Evolutionary conservation across 2,329 filamentous ascomycete genomes (phyloP), one percentile per base, ranked within the genome.

Genomic region (Microsporum audouinii): DNA sequence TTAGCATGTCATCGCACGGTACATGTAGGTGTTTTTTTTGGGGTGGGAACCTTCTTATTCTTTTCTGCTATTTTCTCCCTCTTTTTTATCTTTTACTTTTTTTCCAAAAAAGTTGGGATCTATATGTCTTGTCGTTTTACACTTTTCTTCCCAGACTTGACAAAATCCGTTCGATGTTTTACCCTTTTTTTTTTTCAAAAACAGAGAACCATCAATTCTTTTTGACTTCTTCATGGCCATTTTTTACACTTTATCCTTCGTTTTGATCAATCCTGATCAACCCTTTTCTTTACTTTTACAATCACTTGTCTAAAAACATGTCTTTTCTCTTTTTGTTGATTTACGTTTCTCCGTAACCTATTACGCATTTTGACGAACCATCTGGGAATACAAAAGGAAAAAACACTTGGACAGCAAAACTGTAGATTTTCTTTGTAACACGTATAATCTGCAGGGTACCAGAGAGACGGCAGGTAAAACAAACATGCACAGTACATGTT

Each of bases 131-230:
- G 49, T 53, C 49, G 5, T n/a, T 41, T 41, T 14, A 10, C n/a
- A 12, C 38, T 41, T 41, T 41, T 14, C 2, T 5, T 53, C 10
- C 31, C n/a, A 31, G 27, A 53, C 49, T 34, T 34, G 49, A 53
- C 49, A 34, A 53, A 31, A 14, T 53, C 31, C 49, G 31, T 53
- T 34, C 49, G 45, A 49, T 49, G 41, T 62, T 59, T 49, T 66
- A 66, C 58, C 63, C 67, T 62, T 68, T 66, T 63, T 62, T 58
- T 61, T 63, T 66, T 58, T 61, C 43, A 64, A 63, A 64, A 63
- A 65, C 62, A 63, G 63, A 63, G 61, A 62, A 61, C 45, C 49
- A n/a, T n/a, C 29, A 53, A 27, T 8, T 34, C 10, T 14, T 53
- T 53, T 34, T 34, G 31, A 17, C 12, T 53, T 33, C 49, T 53